Conservation (phyloP, 805 yeast species). For the Spathaspora passalidarum region DNA sequence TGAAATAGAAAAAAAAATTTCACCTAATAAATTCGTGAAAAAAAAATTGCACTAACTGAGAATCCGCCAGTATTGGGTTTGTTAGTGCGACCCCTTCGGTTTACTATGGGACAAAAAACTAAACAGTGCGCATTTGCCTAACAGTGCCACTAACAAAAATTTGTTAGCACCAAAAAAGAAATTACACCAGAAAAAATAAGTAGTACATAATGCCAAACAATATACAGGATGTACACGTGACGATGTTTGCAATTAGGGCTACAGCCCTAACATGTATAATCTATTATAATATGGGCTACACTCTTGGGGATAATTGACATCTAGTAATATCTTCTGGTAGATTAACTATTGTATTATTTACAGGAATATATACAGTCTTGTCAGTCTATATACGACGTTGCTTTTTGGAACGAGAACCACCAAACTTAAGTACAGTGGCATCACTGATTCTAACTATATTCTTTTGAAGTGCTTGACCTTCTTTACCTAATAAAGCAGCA, state of each 20-base stretch:
- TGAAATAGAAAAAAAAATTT: conserved; percentile 8
- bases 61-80: neutral
- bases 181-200: neutral
- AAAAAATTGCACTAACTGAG: neutral
- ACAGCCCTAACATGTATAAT: neutral
- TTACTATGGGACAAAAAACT: too few species aligned
- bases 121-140: neutral
- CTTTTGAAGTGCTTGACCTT: conserved; percentile 70
- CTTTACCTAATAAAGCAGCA: conserved; percentile 83
- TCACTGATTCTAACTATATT: conserved; percentile 71
- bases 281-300: neutral
- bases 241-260: neutral
- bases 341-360: conserved; percentile 1
- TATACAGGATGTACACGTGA: neutral
- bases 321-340: too few species aligned
- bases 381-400: conserved; percentile 62
- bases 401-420: conserved; percentile 87
- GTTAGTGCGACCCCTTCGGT: too few species aligned
- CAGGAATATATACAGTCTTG: neutral
- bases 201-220: neutral
- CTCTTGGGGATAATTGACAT: too few species aligned
- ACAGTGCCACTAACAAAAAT: neutral
- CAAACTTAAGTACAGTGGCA: conserved; percentile 79
- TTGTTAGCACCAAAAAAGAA: neutral
- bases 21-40: conserved; percentile 1